Conservation (phyloP, 1,139 yeast species). For the Scheffersomyces lignicola region DNA sequence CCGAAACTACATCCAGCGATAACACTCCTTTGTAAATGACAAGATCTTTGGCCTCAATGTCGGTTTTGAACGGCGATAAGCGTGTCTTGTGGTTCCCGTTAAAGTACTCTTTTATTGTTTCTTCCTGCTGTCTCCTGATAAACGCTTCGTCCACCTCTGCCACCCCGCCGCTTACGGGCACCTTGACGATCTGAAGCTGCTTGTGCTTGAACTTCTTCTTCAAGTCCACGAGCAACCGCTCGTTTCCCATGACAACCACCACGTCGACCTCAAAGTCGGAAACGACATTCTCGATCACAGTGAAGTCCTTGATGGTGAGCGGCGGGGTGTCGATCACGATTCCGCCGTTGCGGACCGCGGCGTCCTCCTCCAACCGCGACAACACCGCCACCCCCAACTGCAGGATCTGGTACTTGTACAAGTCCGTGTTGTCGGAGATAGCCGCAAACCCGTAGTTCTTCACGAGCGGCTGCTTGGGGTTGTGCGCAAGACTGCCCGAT, state of each 20-base stretch:
- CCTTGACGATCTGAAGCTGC: conserved; percentile 52
- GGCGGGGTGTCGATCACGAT: conserved; percentile 82
- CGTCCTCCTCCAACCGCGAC: conserved; percentile 60
- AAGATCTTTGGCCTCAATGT: conserved; percentile 37
- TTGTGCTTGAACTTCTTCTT: conserved; percentile 53
- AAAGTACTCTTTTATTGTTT: conserved; percentile 81
- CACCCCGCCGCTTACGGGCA: conserved; percentile 70
- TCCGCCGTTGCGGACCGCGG: conserved; percentile 54
- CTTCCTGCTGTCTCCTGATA: conserved; percentile 70
- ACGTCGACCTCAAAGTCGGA: conserved; percentile 61
- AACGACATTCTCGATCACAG: conserved; percentile 58
- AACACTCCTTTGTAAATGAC: conserved; percentile 41
- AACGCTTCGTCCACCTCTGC: conserved; percentile 74
- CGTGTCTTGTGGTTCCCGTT: conserved; percentile 72
- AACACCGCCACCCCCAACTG: conserved; percentile 60
- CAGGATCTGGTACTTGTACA: conserved; percentile 57
- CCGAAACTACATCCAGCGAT: conserved; percentile 36
- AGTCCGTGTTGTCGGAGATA: conserved; percentile 56
- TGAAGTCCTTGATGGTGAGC: conserved; percentile 48
- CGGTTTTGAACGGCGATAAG: conserved; percentile 68
- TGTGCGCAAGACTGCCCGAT: conserved; percentile 81
- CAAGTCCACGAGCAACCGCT: conserved; percentile 64
- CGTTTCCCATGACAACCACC: conserved; percentile 62
- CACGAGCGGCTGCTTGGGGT: conserved; percentile 85
- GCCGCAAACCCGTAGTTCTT: conserved; percentile 75